A percentile compares a stretch with the other conserved stretches of the same genome.
phyloP scores from a whole-genome alignment of 805 yeast species.

The Candida germanica region DNA sequence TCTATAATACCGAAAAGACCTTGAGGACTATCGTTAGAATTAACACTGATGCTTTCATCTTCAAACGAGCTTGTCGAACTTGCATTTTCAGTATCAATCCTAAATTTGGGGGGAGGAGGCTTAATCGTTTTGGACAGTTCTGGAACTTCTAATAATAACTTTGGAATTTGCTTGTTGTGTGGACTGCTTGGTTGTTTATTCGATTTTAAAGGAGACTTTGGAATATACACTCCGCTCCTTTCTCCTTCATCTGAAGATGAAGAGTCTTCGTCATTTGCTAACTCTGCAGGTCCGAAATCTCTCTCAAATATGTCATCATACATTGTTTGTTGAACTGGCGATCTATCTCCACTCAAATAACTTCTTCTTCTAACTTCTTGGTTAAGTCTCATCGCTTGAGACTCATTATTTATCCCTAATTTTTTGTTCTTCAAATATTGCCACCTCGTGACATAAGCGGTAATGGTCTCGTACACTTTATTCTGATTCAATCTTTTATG shows the following conservation, averaged over 20 bases:
- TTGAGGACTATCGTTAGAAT: constrained; percentile 9
- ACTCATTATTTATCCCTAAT: constrained; percentile 24
- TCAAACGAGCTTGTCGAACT: constrained; percentile 1
- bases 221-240: constrained; percentile 26
- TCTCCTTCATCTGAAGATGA: not conserved
- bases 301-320: constrained; percentile 12
- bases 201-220: constrained; percentile 26
- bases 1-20: constrained; percentile 16
- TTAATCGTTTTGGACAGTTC: not conserved
- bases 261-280: constrained; percentile 1
- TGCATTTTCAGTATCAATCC: not conserved
- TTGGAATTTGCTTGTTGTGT: constrained; percentile 13
- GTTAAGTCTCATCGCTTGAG: constrained; percentile 23
- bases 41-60: constrained; percentile 5
- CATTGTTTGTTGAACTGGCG: constrained; percentile 9
- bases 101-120: not conserved
- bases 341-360: constrained; percentile 22
- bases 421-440: constrained; percentile 33
- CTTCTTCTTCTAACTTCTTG: constrained; percentile 22
- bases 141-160: constrained; percentile 15
- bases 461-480: constrained; percentile 45
- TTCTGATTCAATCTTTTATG: constrained; percentile 43
- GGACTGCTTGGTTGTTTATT: constrained; percentile 15
- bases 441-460: constrained; percentile 48
- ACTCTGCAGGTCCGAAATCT: constrained; percentile 14